Evolutionary conservation across 352 stramenopile species (phyloP), one percentile per base, ranked within the genome.

Genomic region (Phytophthora tubulina): DNA sequence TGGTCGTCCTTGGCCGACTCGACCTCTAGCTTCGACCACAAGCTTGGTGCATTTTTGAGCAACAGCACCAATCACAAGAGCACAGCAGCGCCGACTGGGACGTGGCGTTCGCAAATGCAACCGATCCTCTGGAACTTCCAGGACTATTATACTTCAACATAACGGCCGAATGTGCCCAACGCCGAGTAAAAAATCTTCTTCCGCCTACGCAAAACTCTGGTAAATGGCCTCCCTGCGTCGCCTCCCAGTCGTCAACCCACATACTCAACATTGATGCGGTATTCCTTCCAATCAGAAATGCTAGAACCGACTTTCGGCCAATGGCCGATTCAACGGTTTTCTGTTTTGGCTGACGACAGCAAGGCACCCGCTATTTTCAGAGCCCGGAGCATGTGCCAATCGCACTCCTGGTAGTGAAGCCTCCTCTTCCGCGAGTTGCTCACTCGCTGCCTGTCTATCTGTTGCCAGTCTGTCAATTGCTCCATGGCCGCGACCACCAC

Each of bases 1-100:
- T 91, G 44, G 64, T 91, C 8, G 77, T 91, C n/a, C 7, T 84
- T 6, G 81, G 81, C 27, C 64, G 67, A 2, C 60, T 88, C n/a
- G 54, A 53, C 7, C 6, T 49, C 30, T 65, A 75, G 9, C 39
- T 5, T 45, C 17, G 3, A 15, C 27, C 31, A 0, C 30, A 35
- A 21, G 21, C n/a, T 27, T 21, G 15, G 15, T 48, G 10, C 46
- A 36, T 53, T 36, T 49, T 53, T 6, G 46, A 53, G n/a, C n/a
- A 50, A 17, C 44, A 17, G 2, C n/a, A 11, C 27, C 30, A 52
- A 52, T 45, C 39, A 45, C 39, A 45, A 9, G n/a, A 39, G 35
- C 7, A 11, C 35, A 39, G 35, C 3, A 50, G 3, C 46, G 21
- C 4, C 8, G 13, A 59, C 42, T 64, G 63, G 21, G 53, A 70